These are phyloP conservation scores for Tubosaeta sp. DNA, from an alignment of 768 basidiomycete genomes.

Conservation along the genomic window DNA sequence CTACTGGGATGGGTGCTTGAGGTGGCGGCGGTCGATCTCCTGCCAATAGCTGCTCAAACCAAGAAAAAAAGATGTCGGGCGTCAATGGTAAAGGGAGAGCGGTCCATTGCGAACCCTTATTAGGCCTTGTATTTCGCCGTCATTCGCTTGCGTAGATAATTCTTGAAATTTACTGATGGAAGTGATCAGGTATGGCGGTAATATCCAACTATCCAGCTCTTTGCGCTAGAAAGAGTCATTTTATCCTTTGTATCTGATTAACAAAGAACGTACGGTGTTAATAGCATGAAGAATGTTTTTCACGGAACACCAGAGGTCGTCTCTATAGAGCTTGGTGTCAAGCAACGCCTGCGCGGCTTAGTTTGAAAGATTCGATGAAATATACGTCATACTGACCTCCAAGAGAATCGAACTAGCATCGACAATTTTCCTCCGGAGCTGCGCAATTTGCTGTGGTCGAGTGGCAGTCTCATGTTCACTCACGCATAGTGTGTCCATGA, in stretches of 20 bases:
- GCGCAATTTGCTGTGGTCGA: conserved; percentile 26
- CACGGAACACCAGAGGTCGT: conserved; percentile 23
- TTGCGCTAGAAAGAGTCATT: conserved; percentile 39
- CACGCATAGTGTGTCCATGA: conserved; percentile 42
- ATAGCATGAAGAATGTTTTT: conserved; percentile 19
- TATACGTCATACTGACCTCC: conserved; percentile 31
- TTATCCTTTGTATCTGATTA: conserved; percentile 8
- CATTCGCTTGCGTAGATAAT: conserved; percentile 20
- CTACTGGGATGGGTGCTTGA: conserved; percentile 14
- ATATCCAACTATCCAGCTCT: conserved; percentile 38
- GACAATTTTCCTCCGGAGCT: conserved; percentile 43
- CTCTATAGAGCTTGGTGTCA: conserved; percentile 23
- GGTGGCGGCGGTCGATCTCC: conserved; percentile 17
- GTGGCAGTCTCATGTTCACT: conserved; percentile 31
- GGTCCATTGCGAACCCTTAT: conserved; percentile 56
- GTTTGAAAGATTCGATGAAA: conserved; percentile 2
- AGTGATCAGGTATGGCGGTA: conserved; percentile 38
- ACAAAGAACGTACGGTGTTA: conserved; percentile 23
- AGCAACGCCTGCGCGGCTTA: conserved; percentile 13
- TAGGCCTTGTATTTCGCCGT: conserved; percentile 37
- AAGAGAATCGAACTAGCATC: conserved; percentile 49
- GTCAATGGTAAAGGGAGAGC: conserved; percentile 35
- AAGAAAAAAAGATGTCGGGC: conserved; percentile 37
- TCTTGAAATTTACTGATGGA: conserved; percentile 33
- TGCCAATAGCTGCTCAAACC: conserved; percentile 43